These are phyloP conservation scores for Plenodomus biglobosus DNA, from an alignment of 2,329 filamentous ascomycete genomes.

Conservation along the genomic window DNA sequence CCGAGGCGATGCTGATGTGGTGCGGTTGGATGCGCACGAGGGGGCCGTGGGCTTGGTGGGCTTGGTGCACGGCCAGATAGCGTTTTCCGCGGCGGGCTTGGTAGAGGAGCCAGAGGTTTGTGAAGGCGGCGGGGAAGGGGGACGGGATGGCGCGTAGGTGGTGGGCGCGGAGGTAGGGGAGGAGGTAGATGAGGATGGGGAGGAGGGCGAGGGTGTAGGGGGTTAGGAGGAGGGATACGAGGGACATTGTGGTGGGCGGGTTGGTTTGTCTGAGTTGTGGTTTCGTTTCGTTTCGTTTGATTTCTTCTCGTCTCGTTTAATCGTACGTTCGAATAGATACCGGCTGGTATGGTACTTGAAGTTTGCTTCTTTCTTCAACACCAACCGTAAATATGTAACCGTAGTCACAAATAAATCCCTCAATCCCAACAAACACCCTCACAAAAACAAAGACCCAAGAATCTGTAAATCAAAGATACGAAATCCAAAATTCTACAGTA, in stretches of 20 bases:
- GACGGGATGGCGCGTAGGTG: conserved; percentile 59
- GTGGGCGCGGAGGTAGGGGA: conserved; percentile 62
- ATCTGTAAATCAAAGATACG: too few species aligned
- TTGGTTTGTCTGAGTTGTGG: too few species aligned
- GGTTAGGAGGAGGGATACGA: conserved; percentile 45
- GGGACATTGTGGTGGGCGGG: conserved; percentile 33
- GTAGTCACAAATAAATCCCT: too few species aligned
- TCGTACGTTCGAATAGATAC: too few species aligned
- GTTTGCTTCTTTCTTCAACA: too few species aligned
- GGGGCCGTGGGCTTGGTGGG: conserved; percentile 75
- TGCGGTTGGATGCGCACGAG: conserved; percentile 81
- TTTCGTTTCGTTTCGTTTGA: too few species aligned
- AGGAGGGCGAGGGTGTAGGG: conserved; percentile 53
- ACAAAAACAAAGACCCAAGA: too few species aligned
- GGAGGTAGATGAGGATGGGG: conserved; percentile 58
- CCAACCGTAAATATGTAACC: too few species aligned
- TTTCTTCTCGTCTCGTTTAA: too few species aligned
- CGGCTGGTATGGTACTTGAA: too few species aligned
- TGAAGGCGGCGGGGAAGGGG: conserved; percentile 67
- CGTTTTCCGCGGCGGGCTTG: conserved; percentile 62
- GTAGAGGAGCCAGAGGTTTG: conserved; percentile 77
- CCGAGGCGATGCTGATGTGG: conserved; percentile 80
- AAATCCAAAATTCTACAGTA: too few species aligned
- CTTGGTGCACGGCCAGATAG: conserved; percentile 63
- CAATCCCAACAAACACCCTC: too few species aligned